Base-by-base conservation (phyloP, 2,329 filamentous ascomycete species). In the Daldinia sp. region DNA sequence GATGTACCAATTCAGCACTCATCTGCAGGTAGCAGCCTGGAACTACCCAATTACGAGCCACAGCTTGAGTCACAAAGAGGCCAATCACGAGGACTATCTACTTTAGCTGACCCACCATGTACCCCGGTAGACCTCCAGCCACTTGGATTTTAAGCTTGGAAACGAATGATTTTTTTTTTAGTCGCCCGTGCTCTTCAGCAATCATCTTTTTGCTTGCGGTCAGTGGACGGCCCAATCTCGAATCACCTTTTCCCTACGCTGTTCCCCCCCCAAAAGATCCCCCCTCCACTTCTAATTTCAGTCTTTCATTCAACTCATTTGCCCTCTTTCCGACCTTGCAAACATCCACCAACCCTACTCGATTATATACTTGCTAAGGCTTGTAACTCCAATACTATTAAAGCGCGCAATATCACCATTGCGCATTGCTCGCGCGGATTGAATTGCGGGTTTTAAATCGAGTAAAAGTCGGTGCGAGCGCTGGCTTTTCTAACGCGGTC, bases 401-500 rank as follows among this genome's bases (percentile, higher is more conserved):
- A 57, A 55, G 55, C 61, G 56, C 64, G 33, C 33, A 35, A 41
- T 41, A 56, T 15, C 15, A 50, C 33, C 5, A 56, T 56, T 65
- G 48, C 67, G 67, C 65, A 63, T 64, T 39, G 46, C 54, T 37
- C 61, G 71, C 65, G 55, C 65, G 44, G 60, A 70, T 72, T 70
- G 58, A 71, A 65, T 63, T 51, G 60, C 41, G 57, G 33, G 10
- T 64, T 60, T 54, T 59, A 70, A 65, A 65, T 69, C 33, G 26
- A 30, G 35, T 12, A 1, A 54, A 57, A 65, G 54, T 63, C 44
- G 71, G 71, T 70, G 60, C 66, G 41, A 71, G 41, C 66, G 65
- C 65, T 69, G 69, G 60, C 53, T 62, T 60, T 60, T 68, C 55
- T 33, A 69, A 72, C 74, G 73, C 74, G 74, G 69, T 72, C 70